Percentiles rank a stretch among this genome's conserved stretches.
phyloP scores from a whole-genome alignment of 805 yeast species.

The Lipomyces anomalus region DNA sequence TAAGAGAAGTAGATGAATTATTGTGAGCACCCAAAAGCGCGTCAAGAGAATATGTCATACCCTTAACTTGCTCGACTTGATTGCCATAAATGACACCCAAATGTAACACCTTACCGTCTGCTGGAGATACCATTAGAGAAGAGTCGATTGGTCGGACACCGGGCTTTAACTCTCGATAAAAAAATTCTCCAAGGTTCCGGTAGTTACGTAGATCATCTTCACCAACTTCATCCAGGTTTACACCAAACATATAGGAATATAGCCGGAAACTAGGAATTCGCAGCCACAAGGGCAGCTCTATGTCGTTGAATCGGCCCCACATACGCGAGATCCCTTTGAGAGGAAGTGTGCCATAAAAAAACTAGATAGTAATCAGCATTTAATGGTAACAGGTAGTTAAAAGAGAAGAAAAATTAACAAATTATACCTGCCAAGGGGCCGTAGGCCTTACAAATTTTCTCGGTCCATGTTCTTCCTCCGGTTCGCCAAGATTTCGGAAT shows the following conservation, averaged over 20 bases:
- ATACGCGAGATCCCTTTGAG: slow-evolving; percentile 82
- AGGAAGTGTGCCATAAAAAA: slow-evolving; percentile 85
- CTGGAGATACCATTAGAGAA: slow-evolving; percentile 72
- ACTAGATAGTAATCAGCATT: no score
- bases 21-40: slow-evolving; percentile 63
- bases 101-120: slow-evolving; percentile 87
- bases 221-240: slow-evolving; percentile 78
- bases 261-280: slow-evolving; percentile 75
- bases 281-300: slow-evolving; percentile 81
- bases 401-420: no score
- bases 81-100: slow-evolving; percentile 73
- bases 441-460: slow-evolving; percentile 46
- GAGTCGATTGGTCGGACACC: slow-evolving; percentile 72
- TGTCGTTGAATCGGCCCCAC: slow-evolving; percentile 88
- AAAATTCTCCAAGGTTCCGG: slow-evolving; percentile 81
- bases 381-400: no score
- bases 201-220: slow-evolving; percentile 73
- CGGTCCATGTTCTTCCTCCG: slow-evolving; percentile 1
- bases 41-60: slow-evolving; percentile 85
- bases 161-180: slow-evolving; percentile 73
- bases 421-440: slow-evolving; percentile 84
- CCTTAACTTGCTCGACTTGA: slow-evolving; percentile 88
- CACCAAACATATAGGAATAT: slow-evolving; percentile 79
- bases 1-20: slow-evolving; percentile 23
- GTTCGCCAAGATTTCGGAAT: neutral